These are phyloP conservation scores for Crithidia bombi DNA, from an alignment of 208 protist species.

Conservation along the genomic window DNA sequence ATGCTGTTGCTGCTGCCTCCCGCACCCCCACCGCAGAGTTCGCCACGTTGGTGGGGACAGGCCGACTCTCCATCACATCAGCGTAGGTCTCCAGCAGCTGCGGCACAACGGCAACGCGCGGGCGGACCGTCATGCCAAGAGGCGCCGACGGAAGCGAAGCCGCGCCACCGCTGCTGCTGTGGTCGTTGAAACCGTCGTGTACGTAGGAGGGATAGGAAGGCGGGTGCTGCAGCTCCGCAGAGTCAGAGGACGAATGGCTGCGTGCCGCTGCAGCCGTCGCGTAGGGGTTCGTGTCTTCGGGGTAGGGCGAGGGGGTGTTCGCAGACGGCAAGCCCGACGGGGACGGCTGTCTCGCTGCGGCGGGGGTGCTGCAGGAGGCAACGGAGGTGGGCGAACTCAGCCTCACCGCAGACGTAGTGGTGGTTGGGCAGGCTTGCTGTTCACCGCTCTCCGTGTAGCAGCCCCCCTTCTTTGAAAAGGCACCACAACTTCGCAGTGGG, in stretches of 20 bases:
- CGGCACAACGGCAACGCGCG: conserved; percentile 22
- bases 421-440: neutral
- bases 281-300: neutral
- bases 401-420: neutral
- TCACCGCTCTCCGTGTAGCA: neutral
- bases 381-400: neutral
- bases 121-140: conserved; percentile 20
- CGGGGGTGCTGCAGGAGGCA: neutral
- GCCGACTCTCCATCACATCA: conserved; percentile 31
- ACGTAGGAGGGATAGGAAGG: neutral
- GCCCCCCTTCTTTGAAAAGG: no score
- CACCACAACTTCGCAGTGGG: no score
- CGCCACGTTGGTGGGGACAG: neutral
- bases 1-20: neutral
- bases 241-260: neutral
- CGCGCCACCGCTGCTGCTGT: neutral
- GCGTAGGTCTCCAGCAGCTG: conserved; percentile 49
- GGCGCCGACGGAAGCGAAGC: conserved; percentile 5
- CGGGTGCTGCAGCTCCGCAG: neutral
- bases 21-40: neutral
- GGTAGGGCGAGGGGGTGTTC: neutral
- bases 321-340: neutral
- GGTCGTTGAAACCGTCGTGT: neutral
- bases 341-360: neutral
- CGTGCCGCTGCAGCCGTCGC: neutral